Evolutionary conservation across 306 rosid genomes (phyloP).

Genomic region (Hippophae gyantsensis): DNA sequence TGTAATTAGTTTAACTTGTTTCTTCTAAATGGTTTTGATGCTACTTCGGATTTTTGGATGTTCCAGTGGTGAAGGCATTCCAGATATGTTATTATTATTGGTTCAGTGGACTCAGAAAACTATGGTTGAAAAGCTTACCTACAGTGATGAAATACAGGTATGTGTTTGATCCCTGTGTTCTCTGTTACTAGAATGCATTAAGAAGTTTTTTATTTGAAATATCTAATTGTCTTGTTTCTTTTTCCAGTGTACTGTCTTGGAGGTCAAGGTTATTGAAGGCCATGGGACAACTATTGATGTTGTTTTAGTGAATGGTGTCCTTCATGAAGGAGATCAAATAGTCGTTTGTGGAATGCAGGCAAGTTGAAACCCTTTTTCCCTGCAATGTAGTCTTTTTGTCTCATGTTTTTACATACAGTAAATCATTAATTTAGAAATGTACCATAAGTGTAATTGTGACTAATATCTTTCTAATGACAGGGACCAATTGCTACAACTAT

Average conservation of each 20-base stretch:
- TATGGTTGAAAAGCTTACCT: constrained; percentile 81
- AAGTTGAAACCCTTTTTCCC: constrained; percentile 20
- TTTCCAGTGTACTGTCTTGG: constrained; percentile 88
- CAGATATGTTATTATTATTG: constrained; percentile 70
- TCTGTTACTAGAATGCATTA: constrained; percentile 16
- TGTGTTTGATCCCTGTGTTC: constrained; percentile 18
- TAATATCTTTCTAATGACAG: constrained; percentile 22
- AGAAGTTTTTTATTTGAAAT: constrained; percentile 19
- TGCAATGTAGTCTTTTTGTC: neutral
- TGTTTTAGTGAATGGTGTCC: constrained; percentile 87
- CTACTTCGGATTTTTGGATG: constrained; percentile 12
- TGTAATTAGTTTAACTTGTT: neutral
- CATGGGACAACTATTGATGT: constrained; percentile 98
- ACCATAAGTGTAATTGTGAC: neutral
- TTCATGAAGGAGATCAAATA: constrained; percentile 97
- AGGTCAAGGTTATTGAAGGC: constrained; percentile 94
- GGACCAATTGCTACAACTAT: constrained; percentile 80
- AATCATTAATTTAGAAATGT: neutral
- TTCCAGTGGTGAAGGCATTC: constrained; percentile 89
- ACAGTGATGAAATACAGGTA: constrained; percentile 85
- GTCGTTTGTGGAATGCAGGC: constrained; percentile 98
- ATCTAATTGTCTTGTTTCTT: constrained; percentile 27
- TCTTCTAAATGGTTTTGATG: neutral
- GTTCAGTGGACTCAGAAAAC: constrained; percentile 90
- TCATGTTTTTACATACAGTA: constrained; percentile 7